Evolutionary conservation across 2,329 filamentous ascomycete genomes (phyloP).

Genomic region (Arthrobotrys musiformis): DNA sequence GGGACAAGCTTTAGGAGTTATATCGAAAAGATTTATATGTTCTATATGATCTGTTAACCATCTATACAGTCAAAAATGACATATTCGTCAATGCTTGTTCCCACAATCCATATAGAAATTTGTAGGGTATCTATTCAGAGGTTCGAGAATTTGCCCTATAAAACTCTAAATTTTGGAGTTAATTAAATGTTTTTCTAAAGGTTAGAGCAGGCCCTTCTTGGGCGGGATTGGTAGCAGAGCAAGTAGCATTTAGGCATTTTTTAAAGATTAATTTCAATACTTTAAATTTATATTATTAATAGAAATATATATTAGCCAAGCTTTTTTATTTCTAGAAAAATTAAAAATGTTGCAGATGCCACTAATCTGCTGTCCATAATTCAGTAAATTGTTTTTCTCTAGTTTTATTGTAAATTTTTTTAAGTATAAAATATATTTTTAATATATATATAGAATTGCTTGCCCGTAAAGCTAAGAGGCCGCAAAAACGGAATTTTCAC

Average conservation of each 20-base stretch:
- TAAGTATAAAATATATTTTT: not conserved
- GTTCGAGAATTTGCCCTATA: not conserved
- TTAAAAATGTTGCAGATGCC: too few relatives aligned
- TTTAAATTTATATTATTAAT: not conserved
- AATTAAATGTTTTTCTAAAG: not conserved
- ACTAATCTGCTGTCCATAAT: too few relatives aligned
- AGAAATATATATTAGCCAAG: not conserved
- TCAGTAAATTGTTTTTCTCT: too few relatives aligned
- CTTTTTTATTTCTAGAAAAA: not conserved
- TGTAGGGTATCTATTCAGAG: not conserved
- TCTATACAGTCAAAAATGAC: not conserved
- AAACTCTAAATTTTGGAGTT: not conserved
- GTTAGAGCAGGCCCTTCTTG: not conserved
- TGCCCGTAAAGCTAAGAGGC: not conserved
- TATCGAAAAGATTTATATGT: not conserved
- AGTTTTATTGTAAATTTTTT: not conserved
- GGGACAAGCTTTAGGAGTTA: not conserved
- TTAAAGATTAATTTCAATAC: not conserved
- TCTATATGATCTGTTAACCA: constrained; percentile 2
- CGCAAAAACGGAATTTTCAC: not conserved
- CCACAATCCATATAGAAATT: not conserved
- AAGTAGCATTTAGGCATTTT: not conserved
- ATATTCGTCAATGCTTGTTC: not conserved
- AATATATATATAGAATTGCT: not conserved
- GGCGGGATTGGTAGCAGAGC: not conserved